Evolutionary conservation across 2,329 filamentous ascomycete species (phyloP).

Genomic region (Penicillium sp.): DNA sequence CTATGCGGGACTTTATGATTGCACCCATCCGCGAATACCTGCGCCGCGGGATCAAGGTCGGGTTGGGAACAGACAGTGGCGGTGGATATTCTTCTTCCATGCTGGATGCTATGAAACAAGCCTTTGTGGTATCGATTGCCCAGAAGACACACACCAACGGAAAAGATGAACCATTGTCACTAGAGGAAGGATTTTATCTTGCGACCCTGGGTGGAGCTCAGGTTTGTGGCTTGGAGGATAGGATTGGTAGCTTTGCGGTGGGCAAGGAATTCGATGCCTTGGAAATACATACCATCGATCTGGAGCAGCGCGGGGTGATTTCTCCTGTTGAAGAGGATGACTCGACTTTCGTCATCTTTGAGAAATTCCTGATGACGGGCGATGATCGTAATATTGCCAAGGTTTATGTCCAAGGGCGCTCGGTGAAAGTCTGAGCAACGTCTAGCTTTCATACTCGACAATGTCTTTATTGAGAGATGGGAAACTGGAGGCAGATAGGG

Average conservation of each 20-base stretch:
- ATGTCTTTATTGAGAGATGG: too few species aligned
- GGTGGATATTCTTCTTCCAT: constrained; percentile 68
- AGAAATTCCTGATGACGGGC: constrained; percentile 70
- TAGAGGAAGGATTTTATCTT: constrained; percentile 64
- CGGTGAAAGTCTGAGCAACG: constrained; percentile 36
- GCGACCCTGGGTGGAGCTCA: constrained; percentile 66
- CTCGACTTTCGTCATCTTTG: constrained; percentile 55
- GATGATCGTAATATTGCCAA: constrained; percentile 66
- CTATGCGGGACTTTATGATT: constrained; percentile 63
- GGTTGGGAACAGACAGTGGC: constrained; percentile 68
- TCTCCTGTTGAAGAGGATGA: constrained; percentile 61
- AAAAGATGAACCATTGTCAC: constrained; percentile 53
- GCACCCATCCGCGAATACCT: constrained; percentile 65
- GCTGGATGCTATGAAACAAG: constrained; percentile 52
- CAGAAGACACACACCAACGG: constrained; percentile 42
- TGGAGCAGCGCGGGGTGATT: constrained; percentile 52
- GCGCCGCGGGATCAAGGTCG: constrained; percentile 65
- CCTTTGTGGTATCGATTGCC: constrained; percentile 58
- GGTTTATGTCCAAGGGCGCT: constrained; percentile 61
- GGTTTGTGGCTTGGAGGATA: constrained; percentile 61
- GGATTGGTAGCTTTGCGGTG: constrained; percentile 62
- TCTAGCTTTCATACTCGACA: neutral
- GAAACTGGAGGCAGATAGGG: neutral
- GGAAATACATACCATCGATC: constrained; percentile 51
- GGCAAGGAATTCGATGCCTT: constrained; percentile 70